Percentiles rank a stretch among this genome's conserved stretches.
Evolutionary conservation across 139 green algal species (phyloP).

Genomic region (Auxenochlorella pyrenoidosa): DNA sequence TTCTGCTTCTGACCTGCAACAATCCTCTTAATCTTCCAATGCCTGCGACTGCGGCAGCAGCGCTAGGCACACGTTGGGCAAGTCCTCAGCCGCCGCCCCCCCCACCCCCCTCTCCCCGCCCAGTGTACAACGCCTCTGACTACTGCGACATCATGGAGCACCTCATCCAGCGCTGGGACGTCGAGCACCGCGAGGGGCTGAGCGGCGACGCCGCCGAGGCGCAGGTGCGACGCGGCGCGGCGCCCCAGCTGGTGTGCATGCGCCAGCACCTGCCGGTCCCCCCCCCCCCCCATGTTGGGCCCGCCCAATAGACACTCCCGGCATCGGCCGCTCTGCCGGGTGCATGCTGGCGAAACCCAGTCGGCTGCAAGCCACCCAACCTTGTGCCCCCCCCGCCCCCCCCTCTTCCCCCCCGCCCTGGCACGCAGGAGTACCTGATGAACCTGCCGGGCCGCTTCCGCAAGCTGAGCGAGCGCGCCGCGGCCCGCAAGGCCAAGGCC

Average conservation of each 20-base stretch:
- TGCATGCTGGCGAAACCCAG: no score
- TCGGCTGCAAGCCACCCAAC: no score
- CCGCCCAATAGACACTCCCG: no score
- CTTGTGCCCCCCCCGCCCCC: neutral
- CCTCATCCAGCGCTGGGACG: slow-evolving; percentile 86
- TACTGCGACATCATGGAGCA: slow-evolving; percentile 95
- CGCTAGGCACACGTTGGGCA: no score
- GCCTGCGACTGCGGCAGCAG: neutral
- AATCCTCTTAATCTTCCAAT: no score
- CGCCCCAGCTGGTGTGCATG: neutral
- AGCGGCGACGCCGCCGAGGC: slow-evolving; percentile 74
- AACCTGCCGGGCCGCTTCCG: slow-evolving; percentile 80
- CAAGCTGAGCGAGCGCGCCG: slow-evolving; percentile 84
- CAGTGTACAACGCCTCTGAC: slow-evolving; percentile 87
- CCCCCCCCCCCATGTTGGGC: no score
- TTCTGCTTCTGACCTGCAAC: no score
- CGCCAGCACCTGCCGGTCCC: neutral
- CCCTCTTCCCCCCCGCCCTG: neutral
- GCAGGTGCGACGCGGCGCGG: neutral
- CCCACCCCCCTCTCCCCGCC: neutral
- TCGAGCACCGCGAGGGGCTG: slow-evolving; percentile 66
- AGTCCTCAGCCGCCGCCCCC: neutral
- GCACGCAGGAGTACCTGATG: slow-evolving; percentile 35
- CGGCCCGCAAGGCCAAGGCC: slow-evolving; percentile 76
- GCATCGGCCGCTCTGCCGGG: no score